These are phyloP conservation scores for Haberlea rhodopensis DNA, from an alignment of 257 asterid genomes.

Conservation along the genomic window DNA sequence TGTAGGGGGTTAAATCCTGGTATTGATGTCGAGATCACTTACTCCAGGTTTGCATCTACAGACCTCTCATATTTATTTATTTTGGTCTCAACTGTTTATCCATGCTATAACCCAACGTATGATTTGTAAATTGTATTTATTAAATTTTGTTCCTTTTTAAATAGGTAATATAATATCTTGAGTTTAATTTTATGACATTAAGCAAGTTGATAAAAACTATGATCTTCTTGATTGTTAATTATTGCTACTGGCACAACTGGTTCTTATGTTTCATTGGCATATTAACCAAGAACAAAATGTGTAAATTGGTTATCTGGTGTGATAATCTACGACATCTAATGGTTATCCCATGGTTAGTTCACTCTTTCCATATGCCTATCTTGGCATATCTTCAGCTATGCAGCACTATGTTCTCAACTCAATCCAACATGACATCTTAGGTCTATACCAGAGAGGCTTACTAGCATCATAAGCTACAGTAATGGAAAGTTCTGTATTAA, in stretches of 20 bases:
- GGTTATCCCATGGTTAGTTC: slow-evolving; percentile 10
- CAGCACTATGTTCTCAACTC: slow-evolving; percentile 6
- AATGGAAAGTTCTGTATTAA: background rate
- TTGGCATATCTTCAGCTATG: slow-evolving; percentile 21
- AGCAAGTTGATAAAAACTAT: background rate
- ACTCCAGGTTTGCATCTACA: slow-evolving; percentile 48
- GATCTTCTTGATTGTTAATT: background rate
- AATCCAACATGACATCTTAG: slow-evolving; percentile 8
- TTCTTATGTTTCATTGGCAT: slow-evolving; percentile 5
- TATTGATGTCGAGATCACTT: slow-evolving; percentile 42
- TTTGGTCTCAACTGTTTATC: background rate
- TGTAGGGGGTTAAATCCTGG: slow-evolving; percentile 45
- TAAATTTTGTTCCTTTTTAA: background rate
- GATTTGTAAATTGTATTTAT: background rate
- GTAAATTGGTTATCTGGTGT: background rate
- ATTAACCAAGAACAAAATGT: slow-evolving; percentile 7
- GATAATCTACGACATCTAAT: slow-evolving; percentile 10
- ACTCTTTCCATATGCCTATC: slow-evolving; percentile 9
- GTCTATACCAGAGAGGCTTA: slow-evolving; percentile 9
- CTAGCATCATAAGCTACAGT: slow-evolving; percentile 9
- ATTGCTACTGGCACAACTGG: slow-evolving; percentile 7
- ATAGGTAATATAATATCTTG: background rate
- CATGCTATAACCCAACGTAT: background rate
- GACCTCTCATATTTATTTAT: slow-evolving; percentile 10
- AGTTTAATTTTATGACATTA: background rate